Evolutionary conservation across 352 stramenopile genomes (phyloP).

Genomic region (Phytopythium boreale): DNA sequence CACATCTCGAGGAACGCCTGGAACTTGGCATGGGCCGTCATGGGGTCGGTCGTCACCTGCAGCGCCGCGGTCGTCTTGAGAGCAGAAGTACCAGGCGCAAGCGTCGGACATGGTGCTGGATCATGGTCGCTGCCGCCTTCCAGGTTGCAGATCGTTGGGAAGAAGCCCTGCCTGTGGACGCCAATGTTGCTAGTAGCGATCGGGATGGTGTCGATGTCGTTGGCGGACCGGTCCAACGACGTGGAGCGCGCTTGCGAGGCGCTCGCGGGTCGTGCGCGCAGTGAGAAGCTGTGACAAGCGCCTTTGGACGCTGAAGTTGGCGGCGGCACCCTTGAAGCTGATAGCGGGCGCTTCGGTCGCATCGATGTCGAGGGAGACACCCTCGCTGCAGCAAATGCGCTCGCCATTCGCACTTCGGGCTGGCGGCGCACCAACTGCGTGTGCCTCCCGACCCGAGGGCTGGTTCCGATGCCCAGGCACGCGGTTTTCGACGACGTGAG

Average conservation of each 20-base stretch:
- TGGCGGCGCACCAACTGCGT: neutral
- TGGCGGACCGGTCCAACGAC: conserved; percentile 9
- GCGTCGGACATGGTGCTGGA: neutral
- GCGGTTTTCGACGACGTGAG: neutral
- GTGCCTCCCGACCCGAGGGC: conserved; percentile 30
- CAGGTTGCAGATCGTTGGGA: neutral
- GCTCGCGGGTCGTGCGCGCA: conserved; percentile 27
- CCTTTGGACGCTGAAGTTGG: conserved; percentile 18
- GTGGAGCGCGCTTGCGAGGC: conserved; percentile 32
- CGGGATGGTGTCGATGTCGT: neutral
- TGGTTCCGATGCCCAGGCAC: conserved; percentile 10
- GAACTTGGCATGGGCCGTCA: conserved; percentile 35
- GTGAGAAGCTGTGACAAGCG: conserved; percentile 1
- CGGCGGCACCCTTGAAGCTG: conserved; percentile 26
- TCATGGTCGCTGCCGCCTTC: neutral
- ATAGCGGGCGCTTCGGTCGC: conserved; percentile 34
- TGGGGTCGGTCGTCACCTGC: conserved; percentile 17
- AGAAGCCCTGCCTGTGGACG: neutral
- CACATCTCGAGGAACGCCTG: conserved; percentile 50
- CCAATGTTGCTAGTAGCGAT: neutral
- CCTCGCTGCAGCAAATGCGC: neutral
- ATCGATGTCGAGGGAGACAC: neutral
- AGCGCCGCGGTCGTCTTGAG: neutral
- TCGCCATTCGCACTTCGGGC: neutral
- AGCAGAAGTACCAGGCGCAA: neutral